phyloP scores from a whole-genome alignment of 2,329 filamentous ascomycete species.

The Cytospora chrysosperma region DNA sequence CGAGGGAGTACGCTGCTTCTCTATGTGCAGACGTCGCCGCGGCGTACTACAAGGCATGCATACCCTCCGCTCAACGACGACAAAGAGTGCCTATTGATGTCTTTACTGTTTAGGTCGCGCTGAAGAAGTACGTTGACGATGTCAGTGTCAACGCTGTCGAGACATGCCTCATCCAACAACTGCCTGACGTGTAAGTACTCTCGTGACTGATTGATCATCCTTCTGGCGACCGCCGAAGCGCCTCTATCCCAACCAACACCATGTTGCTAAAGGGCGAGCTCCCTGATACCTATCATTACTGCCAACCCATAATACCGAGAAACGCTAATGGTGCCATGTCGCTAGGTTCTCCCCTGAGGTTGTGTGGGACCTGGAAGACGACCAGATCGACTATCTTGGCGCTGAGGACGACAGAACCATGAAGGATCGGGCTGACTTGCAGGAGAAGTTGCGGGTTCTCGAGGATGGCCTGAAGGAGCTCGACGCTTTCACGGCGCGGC shows the following conservation, averaged over 20 bases:
- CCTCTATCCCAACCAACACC: not conserved
- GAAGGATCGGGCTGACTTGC: conserved; percentile 25
- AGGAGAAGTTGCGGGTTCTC: conserved; percentile 27
- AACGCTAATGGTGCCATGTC: not conserved
- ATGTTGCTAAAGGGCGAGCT: too few relatives aligned
- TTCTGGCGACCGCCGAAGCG: not conserved
- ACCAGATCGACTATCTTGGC: conserved; percentile 29
- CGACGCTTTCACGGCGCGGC: conserved; percentile 29
- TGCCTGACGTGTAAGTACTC: conserved; percentile 32
- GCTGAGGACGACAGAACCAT: conserved; percentile 29
- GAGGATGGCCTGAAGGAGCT: conserved; percentile 30
- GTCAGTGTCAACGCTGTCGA: conserved; percentile 32
- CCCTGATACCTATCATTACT: too few relatives aligned
- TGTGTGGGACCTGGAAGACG: conserved; percentile 29
- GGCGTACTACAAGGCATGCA: conserved; percentile 29
- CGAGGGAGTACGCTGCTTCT: conserved; percentile 28
- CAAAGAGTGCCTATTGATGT: conserved; percentile 1
- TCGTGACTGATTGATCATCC: not conserved
- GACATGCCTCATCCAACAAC: conserved; percentile 28
- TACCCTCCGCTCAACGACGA: not conserved
- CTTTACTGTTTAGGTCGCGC: conserved; percentile 26
- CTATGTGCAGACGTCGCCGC: conserved; percentile 29
- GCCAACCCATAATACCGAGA: not conserved
- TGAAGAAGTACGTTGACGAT: conserved; percentile 33
- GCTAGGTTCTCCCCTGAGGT: conserved; percentile 28